A percentile compares a stretch with the other conserved stretches of the same genome.
Conservation (phyloP, 176 grass and related monocot genomes). For the Alopecurus myosuroides region DNA sequence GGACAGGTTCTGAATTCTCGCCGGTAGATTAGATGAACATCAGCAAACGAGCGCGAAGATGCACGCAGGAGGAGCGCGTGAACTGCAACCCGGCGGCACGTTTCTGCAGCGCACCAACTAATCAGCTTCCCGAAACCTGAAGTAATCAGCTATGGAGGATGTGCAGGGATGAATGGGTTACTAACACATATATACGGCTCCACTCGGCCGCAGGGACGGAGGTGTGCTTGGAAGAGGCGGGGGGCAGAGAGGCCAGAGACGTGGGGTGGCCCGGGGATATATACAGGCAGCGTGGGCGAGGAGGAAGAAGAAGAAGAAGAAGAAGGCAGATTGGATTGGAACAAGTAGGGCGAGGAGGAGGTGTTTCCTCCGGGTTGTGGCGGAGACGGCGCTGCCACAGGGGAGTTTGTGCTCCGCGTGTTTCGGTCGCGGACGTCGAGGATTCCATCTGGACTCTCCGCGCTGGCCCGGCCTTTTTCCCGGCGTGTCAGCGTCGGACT, state of each 20-base stretch:
- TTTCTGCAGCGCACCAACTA: not conserved
- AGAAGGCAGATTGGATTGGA: not conserved
- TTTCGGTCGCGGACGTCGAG: not conserved
- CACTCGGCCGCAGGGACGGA: not conserved
- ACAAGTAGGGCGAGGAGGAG: not conserved
- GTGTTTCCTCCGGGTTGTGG: not conserved
- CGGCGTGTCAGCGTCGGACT: not conserved
- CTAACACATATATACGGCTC: not conserved
- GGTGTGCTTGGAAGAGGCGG: not conserved
- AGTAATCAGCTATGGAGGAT: not conserved
- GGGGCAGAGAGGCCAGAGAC: not conserved
- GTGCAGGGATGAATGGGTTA: not conserved
- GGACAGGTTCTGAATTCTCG: not conserved
- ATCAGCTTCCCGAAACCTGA: not conserved
- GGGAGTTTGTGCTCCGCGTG: conserved; percentile 6
- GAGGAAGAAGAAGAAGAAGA: not conserved
- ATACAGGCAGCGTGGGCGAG: not conserved
- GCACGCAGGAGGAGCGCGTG: not conserved
- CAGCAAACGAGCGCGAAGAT: conserved; percentile 32
- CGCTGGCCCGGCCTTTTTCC: not conserved
- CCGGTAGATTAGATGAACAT: conserved; percentile 43
- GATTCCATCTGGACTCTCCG: conserved; percentile 6
- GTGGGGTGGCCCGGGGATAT: not conserved
- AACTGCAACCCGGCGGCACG: not conserved
- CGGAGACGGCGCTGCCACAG: conserved; percentile 12